These are phyloP conservation scores for Globisporangium echinulatum DNA, from an alignment of 352 stramenopile genomes.

Conservation along the genomic window DNA sequence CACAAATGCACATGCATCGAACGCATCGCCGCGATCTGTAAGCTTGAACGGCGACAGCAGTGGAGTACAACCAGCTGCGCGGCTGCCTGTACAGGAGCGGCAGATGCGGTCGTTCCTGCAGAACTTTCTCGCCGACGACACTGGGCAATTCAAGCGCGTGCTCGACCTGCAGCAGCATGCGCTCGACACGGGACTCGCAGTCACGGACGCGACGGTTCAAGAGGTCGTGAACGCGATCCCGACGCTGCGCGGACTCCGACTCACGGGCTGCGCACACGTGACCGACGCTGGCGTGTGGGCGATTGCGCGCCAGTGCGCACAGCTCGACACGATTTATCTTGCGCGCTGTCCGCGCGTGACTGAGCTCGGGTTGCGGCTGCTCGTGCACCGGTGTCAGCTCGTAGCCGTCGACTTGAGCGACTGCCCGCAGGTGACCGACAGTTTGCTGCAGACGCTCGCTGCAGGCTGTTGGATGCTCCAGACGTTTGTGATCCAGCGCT, in stretches of 20 bases:
- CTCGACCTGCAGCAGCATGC: slow-evolving; percentile 85
- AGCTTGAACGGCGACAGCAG: neutral
- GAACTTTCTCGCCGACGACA: slow-evolving; percentile 86
- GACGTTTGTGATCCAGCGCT: slow-evolving; percentile 79
- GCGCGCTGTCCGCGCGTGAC: slow-evolving; percentile 76
- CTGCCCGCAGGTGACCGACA: slow-evolving; percentile 82
- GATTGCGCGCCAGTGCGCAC: slow-evolving; percentile 70
- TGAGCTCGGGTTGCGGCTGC: slow-evolving; percentile 82
- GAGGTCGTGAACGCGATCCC: slow-evolving; percentile 82
- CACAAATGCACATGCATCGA: too few species aligned
- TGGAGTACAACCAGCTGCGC: neutral
- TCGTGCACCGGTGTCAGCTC: slow-evolving; percentile 85
- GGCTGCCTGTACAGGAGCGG: slow-evolving; percentile 27
- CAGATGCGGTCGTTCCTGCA: slow-evolving; percentile 87
- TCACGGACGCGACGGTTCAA: slow-evolving; percentile 89
- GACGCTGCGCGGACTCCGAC: slow-evolving; percentile 49
- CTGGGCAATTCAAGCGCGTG: slow-evolving; percentile 56
- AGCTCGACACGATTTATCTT: slow-evolving; percentile 73
- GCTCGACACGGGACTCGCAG: slow-evolving; percentile 73
- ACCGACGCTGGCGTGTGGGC: slow-evolving; percentile 87
- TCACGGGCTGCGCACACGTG: slow-evolving; percentile 64
- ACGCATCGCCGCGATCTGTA: neutral
- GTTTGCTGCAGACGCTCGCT: slow-evolving; percentile 76
- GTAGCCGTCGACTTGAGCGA: slow-evolving; percentile 78
- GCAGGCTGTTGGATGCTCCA: slow-evolving; percentile 84